phyloP scores from a whole-genome alignment of 192 early-diverging fungal species.

The Linnemannia zychae region DNA sequence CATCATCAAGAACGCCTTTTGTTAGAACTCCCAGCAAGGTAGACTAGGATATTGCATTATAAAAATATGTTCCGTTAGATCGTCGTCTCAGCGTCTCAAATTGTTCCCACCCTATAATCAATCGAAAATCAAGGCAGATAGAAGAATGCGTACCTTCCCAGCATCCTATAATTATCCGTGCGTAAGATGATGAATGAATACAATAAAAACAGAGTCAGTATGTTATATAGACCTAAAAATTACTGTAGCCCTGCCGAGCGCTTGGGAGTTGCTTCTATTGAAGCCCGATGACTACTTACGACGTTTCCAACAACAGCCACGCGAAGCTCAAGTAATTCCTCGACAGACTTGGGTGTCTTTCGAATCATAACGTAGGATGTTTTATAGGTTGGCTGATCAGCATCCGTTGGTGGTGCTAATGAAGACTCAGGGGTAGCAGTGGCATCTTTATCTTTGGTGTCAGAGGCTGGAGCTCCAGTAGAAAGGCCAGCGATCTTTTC shows the following conservation, averaged over 20 bases:
- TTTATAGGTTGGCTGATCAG: constrained; percentile 28
- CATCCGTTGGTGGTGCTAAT: neutral
- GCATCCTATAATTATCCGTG: constrained; percentile 59
- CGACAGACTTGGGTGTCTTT: constrained; percentile 76
- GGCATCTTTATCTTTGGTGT: constrained; percentile 6
- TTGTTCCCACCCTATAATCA: neutral
- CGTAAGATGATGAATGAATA: neutral
- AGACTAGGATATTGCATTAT: constrained; percentile 52
- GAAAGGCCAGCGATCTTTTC: constrained; percentile 34
- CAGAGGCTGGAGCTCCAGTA: constrained; percentile 8
- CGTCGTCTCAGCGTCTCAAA: neutral
- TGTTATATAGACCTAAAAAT: neutral
- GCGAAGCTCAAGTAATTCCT: constrained; percentile 87
- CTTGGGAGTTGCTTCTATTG: neutral
- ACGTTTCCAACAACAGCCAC: constrained; percentile 95
- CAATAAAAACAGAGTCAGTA: neutral
- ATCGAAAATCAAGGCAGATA: too few species aligned
- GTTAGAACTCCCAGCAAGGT: constrained; percentile 93
- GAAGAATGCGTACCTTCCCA: constrained; percentile 67
- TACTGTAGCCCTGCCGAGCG: neutral
- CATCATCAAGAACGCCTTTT: constrained; percentile 92
- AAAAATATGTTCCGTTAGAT: neutral
- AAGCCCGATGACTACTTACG: constrained; percentile 61
- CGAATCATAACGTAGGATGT: constrained; percentile 77
- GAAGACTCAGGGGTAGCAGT: neutral